phyloP scores from a whole-genome alignment of 2,329 filamentous ascomycete species.

The Arthrobotrys pseudoclavata region DNA sequence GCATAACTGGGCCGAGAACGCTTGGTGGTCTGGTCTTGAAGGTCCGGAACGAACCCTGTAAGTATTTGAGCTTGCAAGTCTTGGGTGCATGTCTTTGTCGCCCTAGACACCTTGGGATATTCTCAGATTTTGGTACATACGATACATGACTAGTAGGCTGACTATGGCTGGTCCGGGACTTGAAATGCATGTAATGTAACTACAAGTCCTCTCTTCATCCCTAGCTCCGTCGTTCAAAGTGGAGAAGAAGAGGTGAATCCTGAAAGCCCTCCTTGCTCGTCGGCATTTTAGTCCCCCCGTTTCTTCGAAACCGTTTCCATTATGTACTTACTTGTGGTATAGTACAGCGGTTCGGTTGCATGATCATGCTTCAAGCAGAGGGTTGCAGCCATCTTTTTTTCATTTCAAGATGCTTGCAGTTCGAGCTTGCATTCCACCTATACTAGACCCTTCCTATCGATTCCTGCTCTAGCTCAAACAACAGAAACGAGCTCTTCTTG shows the following conservation, averaged over 20 bases:
- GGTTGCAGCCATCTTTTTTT: slow-evolving; percentile 39
- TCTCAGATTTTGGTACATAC: slow-evolving; percentile 6
- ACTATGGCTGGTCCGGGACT: slow-evolving; percentile 26
- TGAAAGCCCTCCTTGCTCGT: slow-evolving; percentile 33
- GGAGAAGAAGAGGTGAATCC: slow-evolving; percentile 20
- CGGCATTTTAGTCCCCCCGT: slow-evolving; percentile 44
- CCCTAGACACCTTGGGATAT: slow-evolving; percentile 1
- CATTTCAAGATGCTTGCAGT: slow-evolving; percentile 47
- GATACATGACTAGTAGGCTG: slow-evolving; percentile 34
- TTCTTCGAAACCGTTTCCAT: slow-evolving; percentile 23
- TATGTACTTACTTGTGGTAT: slow-evolving; percentile 20
- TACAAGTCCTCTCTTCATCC: neutral
- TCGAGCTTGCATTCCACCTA: slow-evolving; percentile 45
- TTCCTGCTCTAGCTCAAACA: slow-evolving; percentile 36
- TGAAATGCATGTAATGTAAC: slow-evolving; percentile 1
- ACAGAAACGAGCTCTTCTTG: slow-evolving; percentile 27
- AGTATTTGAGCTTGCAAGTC: slow-evolving; percentile 27
- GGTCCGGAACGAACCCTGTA: slow-evolving; percentile 28
- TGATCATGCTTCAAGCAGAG: slow-evolving; percentile 28
- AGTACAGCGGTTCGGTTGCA: slow-evolving; percentile 38
- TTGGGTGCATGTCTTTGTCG: slow-evolving; percentile 48
- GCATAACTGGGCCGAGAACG: slow-evolving; percentile 35
- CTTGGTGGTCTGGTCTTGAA: slow-evolving; percentile 10
- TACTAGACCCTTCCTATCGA: slow-evolving; percentile 48
- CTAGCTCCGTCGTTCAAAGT: slow-evolving; percentile 19